Evolutionary conservation across 768 basidiomycete species (phyloP).

Genomic region (Macrocybe gigantea): DNA sequence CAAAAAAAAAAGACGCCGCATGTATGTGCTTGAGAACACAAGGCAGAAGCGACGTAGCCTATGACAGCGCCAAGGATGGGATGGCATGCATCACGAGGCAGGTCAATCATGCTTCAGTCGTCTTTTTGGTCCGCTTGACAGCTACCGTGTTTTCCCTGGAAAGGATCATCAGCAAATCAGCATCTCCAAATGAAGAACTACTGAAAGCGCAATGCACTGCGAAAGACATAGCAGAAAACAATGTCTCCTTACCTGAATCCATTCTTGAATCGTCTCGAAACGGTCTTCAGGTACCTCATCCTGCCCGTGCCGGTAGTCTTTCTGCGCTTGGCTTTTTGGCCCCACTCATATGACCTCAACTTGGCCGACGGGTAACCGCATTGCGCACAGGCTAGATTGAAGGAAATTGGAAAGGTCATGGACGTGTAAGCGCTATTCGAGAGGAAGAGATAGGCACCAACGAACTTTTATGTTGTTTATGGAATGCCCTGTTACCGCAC

Average conservation of each 20-base stretch:
- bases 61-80: too few species aligned
- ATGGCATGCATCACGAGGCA: too few species aligned
- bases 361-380: constrained; percentile 97
- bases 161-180: background rate
- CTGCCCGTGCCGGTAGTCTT: constrained; percentile 98
- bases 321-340: constrained; percentile 98
- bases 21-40: too few species aligned
- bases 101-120: constrained; percentile 30
- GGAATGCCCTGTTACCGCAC: constrained; percentile 93
- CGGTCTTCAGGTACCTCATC: constrained; percentile 90
- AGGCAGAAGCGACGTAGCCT: too few species aligned
- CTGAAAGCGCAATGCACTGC: background rate
- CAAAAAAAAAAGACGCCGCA: too few species aligned
- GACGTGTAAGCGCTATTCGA: background rate
- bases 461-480: constrained; percentile 97
- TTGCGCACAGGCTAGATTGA: constrained; percentile 72
- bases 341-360: constrained; percentile 96
- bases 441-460: constrained; percentile 4
- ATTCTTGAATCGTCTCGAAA: constrained; percentile 97
- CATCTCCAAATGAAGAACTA: constrained; percentile 1
- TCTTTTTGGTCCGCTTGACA: constrained; percentile 72
- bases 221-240: too few species aligned
- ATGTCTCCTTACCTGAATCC: constrained; percentile 71
- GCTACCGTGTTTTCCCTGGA: constrained; percentile 84
- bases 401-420: constrained; percentile 1